phyloP scores from a whole-genome alignment of 2,329 filamentous ascomycete species.

The Chaetomium sp. region DNA sequence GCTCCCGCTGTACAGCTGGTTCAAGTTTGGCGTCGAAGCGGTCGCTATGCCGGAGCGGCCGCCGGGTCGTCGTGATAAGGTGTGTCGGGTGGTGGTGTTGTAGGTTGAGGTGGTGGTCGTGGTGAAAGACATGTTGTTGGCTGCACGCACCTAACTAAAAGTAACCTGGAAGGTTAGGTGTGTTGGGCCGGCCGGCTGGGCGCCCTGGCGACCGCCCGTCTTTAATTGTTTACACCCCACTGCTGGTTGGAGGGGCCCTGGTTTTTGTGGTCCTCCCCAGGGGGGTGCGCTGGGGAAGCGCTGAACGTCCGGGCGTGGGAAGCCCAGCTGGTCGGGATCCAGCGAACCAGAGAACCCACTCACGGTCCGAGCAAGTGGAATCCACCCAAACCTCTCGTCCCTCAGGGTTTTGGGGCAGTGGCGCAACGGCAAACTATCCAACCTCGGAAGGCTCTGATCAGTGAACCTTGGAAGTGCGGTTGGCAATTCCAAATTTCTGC shows the following conservation, averaged over 20 bases:
- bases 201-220: slow-evolving; percentile 12
- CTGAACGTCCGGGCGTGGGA: no score
- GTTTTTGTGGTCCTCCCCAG: not conserved
- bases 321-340: no score
- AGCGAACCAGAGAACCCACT: no score
- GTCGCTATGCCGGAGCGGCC: slow-evolving; percentile 36
- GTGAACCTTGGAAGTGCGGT: no score
- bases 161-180: slow-evolving; percentile 3
- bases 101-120: slow-evolving; percentile 31
- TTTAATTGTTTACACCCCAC: slow-evolving; percentile 24
- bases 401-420: no score
- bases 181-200: slow-evolving; percentile 8
- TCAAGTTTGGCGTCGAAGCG: slow-evolving; percentile 33
- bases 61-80: slow-evolving; percentile 39
- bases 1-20: slow-evolving; percentile 8
- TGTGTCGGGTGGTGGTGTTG: slow-evolving; percentile 29
- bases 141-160: no score
- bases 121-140: slow-evolving; percentile 28
- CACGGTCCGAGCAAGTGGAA: no score
- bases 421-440: no score
- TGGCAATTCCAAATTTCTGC: no score
- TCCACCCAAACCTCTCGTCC: no score
- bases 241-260: not conserved
- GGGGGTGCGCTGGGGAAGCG: not conserved
- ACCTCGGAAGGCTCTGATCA: no score